Conservation (phyloP, 176 grass and related monocot genomes). For the Puccinellia tenuiflora region DNA sequence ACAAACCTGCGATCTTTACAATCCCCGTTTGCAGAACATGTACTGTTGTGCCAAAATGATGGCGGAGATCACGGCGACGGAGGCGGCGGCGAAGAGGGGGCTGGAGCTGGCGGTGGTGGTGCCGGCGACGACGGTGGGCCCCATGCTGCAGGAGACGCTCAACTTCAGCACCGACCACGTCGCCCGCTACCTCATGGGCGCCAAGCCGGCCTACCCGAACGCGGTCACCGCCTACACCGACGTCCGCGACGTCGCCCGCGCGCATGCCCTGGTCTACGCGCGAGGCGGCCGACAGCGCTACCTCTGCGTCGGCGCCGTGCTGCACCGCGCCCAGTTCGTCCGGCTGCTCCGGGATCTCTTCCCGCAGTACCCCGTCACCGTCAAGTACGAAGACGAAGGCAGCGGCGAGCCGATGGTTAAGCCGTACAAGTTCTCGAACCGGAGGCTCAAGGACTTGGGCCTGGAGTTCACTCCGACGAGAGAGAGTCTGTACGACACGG, state of each 20-base stretch:
- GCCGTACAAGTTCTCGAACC: too few species aligned
- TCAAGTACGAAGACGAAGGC: not conserved
- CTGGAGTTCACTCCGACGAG: too few species aligned
- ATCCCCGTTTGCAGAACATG: constrained; percentile 18
- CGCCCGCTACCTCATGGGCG: constrained; percentile 33
- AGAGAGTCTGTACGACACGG: too few species aligned
- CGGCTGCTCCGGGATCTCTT: constrained; percentile 16
- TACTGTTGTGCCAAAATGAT: constrained; percentile 50
- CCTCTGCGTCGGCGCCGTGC: constrained; percentile 35
- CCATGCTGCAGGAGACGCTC: constrained; percentile 29
- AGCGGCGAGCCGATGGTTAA: too few species aligned
- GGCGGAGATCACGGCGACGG: constrained; percentile 34
- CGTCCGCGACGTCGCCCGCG: too few species aligned
- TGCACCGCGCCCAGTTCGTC: constrained; percentile 25
- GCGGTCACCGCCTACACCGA: too few species aligned
- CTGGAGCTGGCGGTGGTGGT: constrained; percentile 40
- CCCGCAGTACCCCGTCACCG: constrained; percentile 25
- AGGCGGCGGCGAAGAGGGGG: constrained; percentile 9
- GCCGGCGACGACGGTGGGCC: constrained; percentile 5
- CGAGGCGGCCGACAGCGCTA: constrained; percentile 16
- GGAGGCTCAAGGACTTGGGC: too few species aligned
- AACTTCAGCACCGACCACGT: constrained; percentile 34
- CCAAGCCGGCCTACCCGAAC: constrained; percentile 25
- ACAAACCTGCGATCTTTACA: too few species aligned
- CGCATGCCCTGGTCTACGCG: not conserved